These are phyloP conservation scores for Cladorrhinum sp. DNA, from an alignment of 2,329 filamentous ascomycete species.

Conservation along the genomic window DNA sequence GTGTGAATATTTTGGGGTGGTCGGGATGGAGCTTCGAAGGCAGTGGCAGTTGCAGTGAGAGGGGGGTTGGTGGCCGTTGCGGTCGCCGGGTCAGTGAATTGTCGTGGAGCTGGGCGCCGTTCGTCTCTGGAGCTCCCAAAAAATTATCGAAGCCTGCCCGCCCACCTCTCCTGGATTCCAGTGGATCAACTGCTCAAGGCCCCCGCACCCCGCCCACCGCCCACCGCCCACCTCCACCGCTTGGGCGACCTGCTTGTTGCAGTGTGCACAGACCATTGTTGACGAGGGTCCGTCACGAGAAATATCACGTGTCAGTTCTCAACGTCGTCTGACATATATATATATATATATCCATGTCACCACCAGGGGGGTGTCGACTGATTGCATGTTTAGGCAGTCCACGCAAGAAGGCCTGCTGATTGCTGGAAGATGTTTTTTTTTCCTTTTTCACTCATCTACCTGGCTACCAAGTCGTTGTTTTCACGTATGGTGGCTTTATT, in stretches of 20 bases:
- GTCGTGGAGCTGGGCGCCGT: conserved; percentile 10
- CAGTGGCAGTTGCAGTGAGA: conserved; percentile 4
- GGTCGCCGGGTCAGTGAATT: conserved; percentile 8
- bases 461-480: too few species aligned
- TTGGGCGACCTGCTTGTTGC: too few species aligned
- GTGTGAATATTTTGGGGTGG: conserved; percentile 37
- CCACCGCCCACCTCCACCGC: too few species aligned
- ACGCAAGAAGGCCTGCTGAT: too few species aligned
- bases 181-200: not conserved
- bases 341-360: too few species aligned
- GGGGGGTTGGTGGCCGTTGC: conserved; percentile 10
- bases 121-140: conserved; percentile 19
- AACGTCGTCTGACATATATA: not conserved
- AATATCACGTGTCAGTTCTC: not conserved
- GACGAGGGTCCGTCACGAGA: not conserved
- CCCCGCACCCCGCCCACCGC: not conserved
- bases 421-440: too few species aligned
- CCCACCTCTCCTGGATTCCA: not conserved
- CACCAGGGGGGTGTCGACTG: too few species aligned
- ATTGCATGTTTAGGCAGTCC: too few species aligned
- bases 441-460: too few species aligned
- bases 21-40: conserved; percentile 13
- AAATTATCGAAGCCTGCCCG: conserved; percentile 28
- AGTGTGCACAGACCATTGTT: conserved; percentile 10
- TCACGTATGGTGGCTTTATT: too few species aligned